Conservation (phyloP, 2,329 filamentous ascomycete species). For the Byssochlamys sp. region DNA sequence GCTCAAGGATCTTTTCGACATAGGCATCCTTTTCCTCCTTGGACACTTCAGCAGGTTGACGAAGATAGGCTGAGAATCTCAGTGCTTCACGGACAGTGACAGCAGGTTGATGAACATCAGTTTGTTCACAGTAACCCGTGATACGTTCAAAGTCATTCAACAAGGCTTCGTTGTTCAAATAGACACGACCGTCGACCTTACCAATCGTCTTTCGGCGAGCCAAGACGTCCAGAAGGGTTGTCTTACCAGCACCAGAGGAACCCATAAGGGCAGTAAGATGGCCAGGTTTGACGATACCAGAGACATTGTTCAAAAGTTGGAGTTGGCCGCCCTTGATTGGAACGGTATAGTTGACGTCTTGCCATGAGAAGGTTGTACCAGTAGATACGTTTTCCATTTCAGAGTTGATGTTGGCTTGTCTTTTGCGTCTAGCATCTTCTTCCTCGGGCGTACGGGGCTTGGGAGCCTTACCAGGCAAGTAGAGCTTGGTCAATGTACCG, state of each 20-base stretch:
- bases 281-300: no score
- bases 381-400: no score
- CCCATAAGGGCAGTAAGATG: no score
- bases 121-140: slow-evolving; percentile 85
- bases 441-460: no score
- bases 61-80: slow-evolving; percentile 73
- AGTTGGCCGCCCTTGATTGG: no score
- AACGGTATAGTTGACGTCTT: no score
- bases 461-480: no score
- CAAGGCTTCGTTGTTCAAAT: slow-evolving; percentile 64
- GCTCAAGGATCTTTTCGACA: slow-evolving; percentile 80
- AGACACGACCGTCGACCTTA: slow-evolving; percentile 79
- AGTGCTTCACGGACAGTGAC: slow-evolving; percentile 82
- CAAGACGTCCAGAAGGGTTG: slow-evolving; percentile 75
- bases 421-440: no score
- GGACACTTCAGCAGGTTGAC: slow-evolving; percentile 65
- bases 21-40: slow-evolving; percentile 72
- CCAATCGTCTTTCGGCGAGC: slow-evolving; percentile 82
- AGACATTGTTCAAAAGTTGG: no score
- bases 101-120: slow-evolving; percentile 77
- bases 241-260: slow-evolving; percentile 86
- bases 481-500: no score
- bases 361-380: no score
- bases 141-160: slow-evolving; percentile 82
- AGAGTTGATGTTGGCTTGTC: no score